Evolutionary conservation across 129 eudicot genomes (phyloP), one percentile per base, ranked within the genome.

Genomic region (Saposhnikovia divaricata): DNA sequence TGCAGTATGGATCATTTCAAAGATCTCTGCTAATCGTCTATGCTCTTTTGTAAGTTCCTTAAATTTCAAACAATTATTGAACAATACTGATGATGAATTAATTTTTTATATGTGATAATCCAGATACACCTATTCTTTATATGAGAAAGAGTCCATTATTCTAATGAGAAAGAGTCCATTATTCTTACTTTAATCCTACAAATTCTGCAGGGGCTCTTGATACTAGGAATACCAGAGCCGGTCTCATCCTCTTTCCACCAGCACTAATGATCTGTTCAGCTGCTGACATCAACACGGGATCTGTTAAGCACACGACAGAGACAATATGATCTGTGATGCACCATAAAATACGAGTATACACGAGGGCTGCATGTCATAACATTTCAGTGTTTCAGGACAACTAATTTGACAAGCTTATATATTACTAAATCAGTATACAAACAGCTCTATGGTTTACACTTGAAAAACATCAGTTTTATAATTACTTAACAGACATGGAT

Each of bases 231-330:
- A 91, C 98, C 86, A 94, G 83, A 18, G 98, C 98, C 45, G 97
- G 97, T 81, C 98, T 90, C 96, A 94, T 94, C 83, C 97, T 89
- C 86, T 94, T 94, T 72, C 97, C 98, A 83, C 98, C 98, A 65
- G 97, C 98, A 84, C 96, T 87, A 86, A 94, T 92, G 55, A 94
- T 94, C 83, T 94, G 98, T 86, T 94, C 93, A 19, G 98, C 98
- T 15, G 97, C 97, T 47, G 97, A 89, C 97, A 90, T 91, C 85
- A 94, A 79, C 72, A 94, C 92, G 5, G 96, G 97, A 81, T 92
- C n/a, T n/a, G n/a, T n/a, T n/a, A n/a, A n/a, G n/a, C n/a, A n/a
- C n/a, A n/a, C n/a, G n/a, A n/a, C n/a, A n/a, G n/a, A n/a, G n/a
- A n/a, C n/a, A n/a, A n/a, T n/a, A n/a, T n/a, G n/a, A n/a, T n/a